Evolutionary conservation across 2,329 filamentous ascomycete genomes (phyloP).

Genomic region (Fusarium cicatricum): DNA sequence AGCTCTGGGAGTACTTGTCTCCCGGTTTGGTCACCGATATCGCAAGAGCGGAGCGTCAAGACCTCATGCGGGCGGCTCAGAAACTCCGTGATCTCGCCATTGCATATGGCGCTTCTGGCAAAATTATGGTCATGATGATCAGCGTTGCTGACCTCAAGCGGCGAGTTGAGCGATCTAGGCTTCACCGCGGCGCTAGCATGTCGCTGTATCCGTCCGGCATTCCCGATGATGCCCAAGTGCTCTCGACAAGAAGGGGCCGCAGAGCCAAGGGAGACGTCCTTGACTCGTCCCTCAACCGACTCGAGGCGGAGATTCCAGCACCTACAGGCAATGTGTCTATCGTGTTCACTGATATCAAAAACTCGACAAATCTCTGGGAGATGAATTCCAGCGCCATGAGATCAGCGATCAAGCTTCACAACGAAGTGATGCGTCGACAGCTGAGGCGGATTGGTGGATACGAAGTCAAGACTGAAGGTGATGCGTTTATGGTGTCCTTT

Average conservation of each 20-base stretch:
- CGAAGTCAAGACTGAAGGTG: conserved; percentile 99
- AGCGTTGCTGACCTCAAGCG: conserved; percentile 91
- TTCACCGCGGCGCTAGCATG: conserved; percentile 82
- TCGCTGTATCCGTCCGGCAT: conserved; percentile 81
- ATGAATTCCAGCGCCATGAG: conserved; percentile 95
- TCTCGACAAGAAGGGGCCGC: conserved; percentile 70
- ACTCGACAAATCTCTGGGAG: conserved; percentile 95
- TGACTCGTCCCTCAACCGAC: conserved; percentile 85
- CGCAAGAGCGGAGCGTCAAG: conserved; percentile 82
- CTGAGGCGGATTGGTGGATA: conserved; percentile 94
- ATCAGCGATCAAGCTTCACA: conserved; percentile 96
- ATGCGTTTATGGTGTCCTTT: conserved; percentile 99
- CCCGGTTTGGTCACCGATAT: conserved; percentile 93
- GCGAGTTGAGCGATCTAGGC: conserved; percentile 75
- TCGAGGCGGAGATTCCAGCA: conserved; percentile 90
- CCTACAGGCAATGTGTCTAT: conserved; percentile 91
- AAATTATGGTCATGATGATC: conserved; percentile 99
- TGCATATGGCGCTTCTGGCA: conserved; percentile 90
- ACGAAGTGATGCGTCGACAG: conserved; percentile 94
- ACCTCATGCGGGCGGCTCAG: conserved; percentile 94
- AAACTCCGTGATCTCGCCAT: conserved; percentile 95
- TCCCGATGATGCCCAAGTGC: conserved; percentile 73
- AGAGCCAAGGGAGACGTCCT: conserved; percentile 70
- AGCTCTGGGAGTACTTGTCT: conserved; percentile 94
- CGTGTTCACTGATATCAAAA: conserved; percentile 99